A percentile compares a stretch with the other conserved stretches of the same genome.
Conservation (phyloP, 768 basidiomycete genomes). For the Lactarius indigo region DNA sequence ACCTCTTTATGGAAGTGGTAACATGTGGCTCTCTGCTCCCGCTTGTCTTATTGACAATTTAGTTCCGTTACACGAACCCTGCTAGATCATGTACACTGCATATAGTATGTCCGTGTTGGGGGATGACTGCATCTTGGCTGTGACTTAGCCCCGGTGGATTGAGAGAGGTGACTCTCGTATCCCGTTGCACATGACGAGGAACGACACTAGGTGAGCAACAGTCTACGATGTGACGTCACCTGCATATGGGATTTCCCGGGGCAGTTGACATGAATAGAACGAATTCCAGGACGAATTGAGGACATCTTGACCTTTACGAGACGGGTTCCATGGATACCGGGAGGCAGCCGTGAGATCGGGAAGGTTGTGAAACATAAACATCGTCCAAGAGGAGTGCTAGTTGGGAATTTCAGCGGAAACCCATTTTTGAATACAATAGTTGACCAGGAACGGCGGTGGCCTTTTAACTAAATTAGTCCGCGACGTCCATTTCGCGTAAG, state of each 20-base stretch:
- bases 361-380: not conserved
- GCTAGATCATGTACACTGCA: not conserved
- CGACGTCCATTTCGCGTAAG: constrained; percentile 19
- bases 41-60: not conserved
- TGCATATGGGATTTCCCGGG: not conserved
- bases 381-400: not conserved
- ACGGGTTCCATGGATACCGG: constrained; percentile 19
- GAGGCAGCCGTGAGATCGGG: constrained; percentile 15
- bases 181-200: too few species aligned
- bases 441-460: constrained; percentile 17
- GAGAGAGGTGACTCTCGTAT: not conserved
- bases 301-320: not conserved
- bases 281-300: not conserved
- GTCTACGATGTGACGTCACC: constrained; percentile 9
- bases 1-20: constrained; percentile 6
- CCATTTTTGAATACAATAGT: constrained; percentile 13
- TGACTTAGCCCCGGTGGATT: not conserved
- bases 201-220: not conserved
- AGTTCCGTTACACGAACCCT: not conserved
- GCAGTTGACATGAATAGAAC: not conserved
- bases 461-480: constrained; percentile 7
- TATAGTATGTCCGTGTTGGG: not conserved
- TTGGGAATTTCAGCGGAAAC: constrained; percentile 12
- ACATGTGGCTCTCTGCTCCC: not conserved
- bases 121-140: not conserved